Percentiles rank a stretch among this genome's conserved stretches.
Conservation (phyloP, 2,329 filamentous ascomycete genomes). For the Nothomitra cinnamomea region DNA sequence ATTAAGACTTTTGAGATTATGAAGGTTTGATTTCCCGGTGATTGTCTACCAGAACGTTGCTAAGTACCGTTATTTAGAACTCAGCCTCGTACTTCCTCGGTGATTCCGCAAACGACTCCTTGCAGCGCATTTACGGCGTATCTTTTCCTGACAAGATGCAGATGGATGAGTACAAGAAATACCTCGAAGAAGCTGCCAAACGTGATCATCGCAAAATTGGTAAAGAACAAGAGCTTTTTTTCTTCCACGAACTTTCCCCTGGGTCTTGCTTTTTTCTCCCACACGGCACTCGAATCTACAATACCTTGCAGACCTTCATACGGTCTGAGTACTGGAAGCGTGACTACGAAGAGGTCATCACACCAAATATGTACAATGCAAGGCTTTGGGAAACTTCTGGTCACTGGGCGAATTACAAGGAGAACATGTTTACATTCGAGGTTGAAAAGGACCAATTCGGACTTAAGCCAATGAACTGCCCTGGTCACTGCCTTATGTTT, state of each 20-base stretch:
- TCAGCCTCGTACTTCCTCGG: slow-evolving; percentile 84
- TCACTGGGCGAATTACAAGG: slow-evolving; percentile 85
- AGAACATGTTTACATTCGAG: slow-evolving; percentile 85
- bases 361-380: slow-evolving; percentile 92
- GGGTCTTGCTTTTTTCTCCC: slow-evolving; percentile 86
- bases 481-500: slow-evolving; percentile 82
- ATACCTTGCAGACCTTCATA: slow-evolving; percentile 66
- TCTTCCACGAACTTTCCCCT: slow-evolving; percentile 88
- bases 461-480: slow-evolving; percentile 97
- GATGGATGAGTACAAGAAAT: slow-evolving; percentile 84
- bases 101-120: slow-evolving; percentile 80
- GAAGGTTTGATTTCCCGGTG: slow-evolving; percentile 34
- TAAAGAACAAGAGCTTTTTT: slow-evolving; percentile 91
- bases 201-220: slow-evolving; percentile 89
- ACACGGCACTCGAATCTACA: slow-evolving; percentile 86
- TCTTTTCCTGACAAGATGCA: slow-evolving; percentile 95
- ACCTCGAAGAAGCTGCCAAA: slow-evolving; percentile 95
- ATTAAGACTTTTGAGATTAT: slow-evolving; percentile 79
- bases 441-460: slow-evolving; percentile 73
- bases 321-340: slow-evolving; percentile 81
- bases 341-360: slow-evolving; percentile 87
- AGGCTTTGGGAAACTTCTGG: slow-evolving; percentile 88
- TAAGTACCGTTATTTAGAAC: slow-evolving; percentile 34
- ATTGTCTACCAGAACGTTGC: neutral
- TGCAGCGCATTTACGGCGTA: slow-evolving; percentile 92